A percentile compares a stretch with the other conserved stretches of the same genome.
phyloP scores from a whole-genome alignment of 257 asterid genomes.

The Petunia axillaris region DNA sequence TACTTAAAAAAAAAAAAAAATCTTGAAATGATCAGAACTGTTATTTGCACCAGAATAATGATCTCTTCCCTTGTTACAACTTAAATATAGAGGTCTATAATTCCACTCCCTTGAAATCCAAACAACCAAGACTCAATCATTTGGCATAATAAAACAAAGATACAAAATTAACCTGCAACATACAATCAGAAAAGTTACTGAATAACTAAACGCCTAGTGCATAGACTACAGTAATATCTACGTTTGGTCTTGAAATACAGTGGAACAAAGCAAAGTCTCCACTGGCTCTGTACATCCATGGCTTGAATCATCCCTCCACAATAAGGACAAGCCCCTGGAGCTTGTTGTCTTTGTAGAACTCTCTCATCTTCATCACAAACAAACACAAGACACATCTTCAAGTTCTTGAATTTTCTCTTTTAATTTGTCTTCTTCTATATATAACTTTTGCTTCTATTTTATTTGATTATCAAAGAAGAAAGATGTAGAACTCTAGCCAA shows the following conservation, averaged over 20 bases:
- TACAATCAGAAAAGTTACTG: conserved; percentile 30
- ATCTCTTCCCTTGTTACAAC: no score
- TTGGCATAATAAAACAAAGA: no score
- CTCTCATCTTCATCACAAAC: conserved; percentile 84
- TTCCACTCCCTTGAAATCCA: no score
- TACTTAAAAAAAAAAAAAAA: no score
- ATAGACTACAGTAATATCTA: conserved; percentile 58
- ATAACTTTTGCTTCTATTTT: not conserved
- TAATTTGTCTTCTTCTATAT: no score
- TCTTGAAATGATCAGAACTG: no score
- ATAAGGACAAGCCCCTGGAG: conserved; percentile 81
- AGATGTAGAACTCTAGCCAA: not conserved
- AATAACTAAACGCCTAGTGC: conserved; percentile 55
- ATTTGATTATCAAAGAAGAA: no score
- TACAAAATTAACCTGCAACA: no score
- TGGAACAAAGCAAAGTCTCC: conserved; percentile 82
- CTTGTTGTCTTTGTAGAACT: conserved; percentile 65
- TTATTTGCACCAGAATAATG: no score
- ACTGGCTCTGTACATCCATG: conserved; percentile 74
- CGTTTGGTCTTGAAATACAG: conserved; percentile 73
- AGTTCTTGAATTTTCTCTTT: no score
- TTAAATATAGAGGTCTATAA: no score
- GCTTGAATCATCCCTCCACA: conserved; percentile 93
- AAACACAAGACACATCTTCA: conserved; percentile 68
- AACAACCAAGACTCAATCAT: no score